Evolutionary conservation across 1,284 basidiomycete species (phyloP).

Genomic region (Violaceomyces palustris): DNA sequence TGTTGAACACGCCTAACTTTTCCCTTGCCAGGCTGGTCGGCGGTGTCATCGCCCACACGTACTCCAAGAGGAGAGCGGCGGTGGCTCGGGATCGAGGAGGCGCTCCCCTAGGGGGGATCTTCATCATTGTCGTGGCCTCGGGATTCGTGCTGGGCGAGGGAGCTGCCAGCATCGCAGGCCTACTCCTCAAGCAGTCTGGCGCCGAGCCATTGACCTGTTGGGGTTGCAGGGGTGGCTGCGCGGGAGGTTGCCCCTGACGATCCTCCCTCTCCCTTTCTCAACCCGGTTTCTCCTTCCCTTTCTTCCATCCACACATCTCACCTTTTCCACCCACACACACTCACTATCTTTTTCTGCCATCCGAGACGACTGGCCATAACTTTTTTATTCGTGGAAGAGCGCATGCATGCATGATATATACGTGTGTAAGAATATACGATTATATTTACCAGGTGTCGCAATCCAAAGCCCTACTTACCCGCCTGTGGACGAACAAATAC

Average conservation of each 20-base stretch:
- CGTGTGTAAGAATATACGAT: too few relatives aligned
- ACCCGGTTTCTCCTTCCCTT: too few relatives aligned
- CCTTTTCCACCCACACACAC: too few relatives aligned
- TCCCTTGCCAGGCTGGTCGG: slow-evolving; percentile 85
- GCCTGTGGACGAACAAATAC: too few relatives aligned
- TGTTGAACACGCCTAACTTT: slow-evolving; percentile 92
- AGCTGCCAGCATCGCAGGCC: slow-evolving; percentile 73
- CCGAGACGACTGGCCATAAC: too few relatives aligned
- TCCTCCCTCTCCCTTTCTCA: too few relatives aligned
- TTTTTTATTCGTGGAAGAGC: too few relatives aligned
- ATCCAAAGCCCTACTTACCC: too few relatives aligned
- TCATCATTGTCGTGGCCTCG: slow-evolving; percentile 80
- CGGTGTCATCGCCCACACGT: slow-evolving; percentile 65
- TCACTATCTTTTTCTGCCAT: too few relatives aligned
- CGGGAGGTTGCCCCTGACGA: slow-evolving; percentile 63
- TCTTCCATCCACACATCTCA: too few relatives aligned
- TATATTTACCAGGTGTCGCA: too few relatives aligned
- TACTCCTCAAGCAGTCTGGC: slow-evolving; percentile 70
- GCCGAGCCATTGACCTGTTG: slow-evolving; percentile 70
- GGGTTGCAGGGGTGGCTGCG: slow-evolving; percentile 72
- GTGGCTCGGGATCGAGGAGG: background rate
- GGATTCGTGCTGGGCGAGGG: slow-evolving; percentile 93
- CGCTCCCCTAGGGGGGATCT: slow-evolving; percentile 58
- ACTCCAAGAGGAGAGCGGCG: slow-evolving; percentile 53
- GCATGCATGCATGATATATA: too few relatives aligned